Evolutionary conservation across 768 basidiomycete species (phyloP).

Genomic region (Boletellus sp.): DNA sequence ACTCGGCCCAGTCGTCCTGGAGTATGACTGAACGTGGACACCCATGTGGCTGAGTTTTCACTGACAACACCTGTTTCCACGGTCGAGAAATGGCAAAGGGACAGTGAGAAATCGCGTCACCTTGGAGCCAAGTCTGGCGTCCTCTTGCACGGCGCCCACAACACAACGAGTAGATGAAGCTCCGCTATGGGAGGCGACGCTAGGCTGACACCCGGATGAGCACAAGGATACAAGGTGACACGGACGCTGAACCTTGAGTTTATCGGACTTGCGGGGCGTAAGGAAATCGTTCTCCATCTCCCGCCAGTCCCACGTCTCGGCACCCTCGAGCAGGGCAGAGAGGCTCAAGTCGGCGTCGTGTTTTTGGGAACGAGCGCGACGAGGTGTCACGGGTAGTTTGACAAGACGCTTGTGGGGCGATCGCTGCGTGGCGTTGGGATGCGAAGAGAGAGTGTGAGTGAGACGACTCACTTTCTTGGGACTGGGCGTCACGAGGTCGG

Average conservation of each 20-base stretch:
- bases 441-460: no score
- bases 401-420: slow-evolving; percentile 16
- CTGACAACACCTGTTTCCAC: slow-evolving; percentile 44
- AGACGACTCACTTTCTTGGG: slow-evolving; percentile 15
- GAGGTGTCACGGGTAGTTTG: slow-evolving; percentile 10
- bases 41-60: slow-evolving; percentile 39
- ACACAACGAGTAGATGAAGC: slow-evolving; percentile 52
- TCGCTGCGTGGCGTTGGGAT: slow-evolving; percentile 7
- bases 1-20: slow-evolving; percentile 72
- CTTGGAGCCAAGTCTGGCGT: slow-evolving; percentile 22
- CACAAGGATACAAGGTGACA: neutral
- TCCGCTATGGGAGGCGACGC: slow-evolving; percentile 21
- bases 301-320: slow-evolving; percentile 68
- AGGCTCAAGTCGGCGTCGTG: slow-evolving; percentile 40
- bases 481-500: slow-evolving; percentile 42
- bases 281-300: slow-evolving; percentile 49
- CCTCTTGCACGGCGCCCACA: slow-evolving; percentile 46
- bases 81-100: neutral
- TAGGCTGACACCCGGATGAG: slow-evolving; percentile 14
- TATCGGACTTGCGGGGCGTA: slow-evolving; percentile 35
- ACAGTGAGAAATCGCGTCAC: slow-evolving; percentile 1
- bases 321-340: slow-evolving; percentile 52
- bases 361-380: slow-evolving; percentile 7
- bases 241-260: slow-evolving; percentile 16
- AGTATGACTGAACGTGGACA: slow-evolving; percentile 53